Evolutionary conservation across 441 rosid genomes (phyloP), one percentile per base, ranked within the genome.

Genomic region (Daphne laureola): DNA sequence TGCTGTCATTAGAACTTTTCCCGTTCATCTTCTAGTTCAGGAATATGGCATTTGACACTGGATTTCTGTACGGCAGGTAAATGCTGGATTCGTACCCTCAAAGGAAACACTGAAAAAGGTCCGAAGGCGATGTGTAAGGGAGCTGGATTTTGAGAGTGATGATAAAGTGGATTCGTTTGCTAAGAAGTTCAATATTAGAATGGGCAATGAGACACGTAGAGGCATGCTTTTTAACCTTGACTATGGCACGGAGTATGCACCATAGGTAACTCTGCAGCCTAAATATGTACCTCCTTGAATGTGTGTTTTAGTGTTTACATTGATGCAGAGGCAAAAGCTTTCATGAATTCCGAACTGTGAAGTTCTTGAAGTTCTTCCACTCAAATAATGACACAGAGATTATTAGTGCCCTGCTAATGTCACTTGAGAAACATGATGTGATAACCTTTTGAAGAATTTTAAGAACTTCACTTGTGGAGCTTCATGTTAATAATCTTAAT

Each of bases 71-170:
- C 54, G 49, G 59, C 82, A 90, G 99, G 78, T 83, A 25, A 70
- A 61, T 13, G 84, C 78, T 58, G 97, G 97, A 67, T 90, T 82
- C 68, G 65, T 57, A 36, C 98, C 98, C 8, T 74, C 86, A 7
- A 93, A 80, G 76, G 96, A 78, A 62, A 77, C 68, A n/a, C 76
- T 93, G 51, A 89, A 80, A 74, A 89, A 79, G 75, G 63, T 80
- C 27, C 79, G 86, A 69, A 81, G 98, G 64, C 84, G 98, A 62
- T 83, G 98, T 51, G 49, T 67, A 13, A 75, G 98, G 55, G 93
- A 93, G 77, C 60, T 81, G 82, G 96, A 87, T 71, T 53, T 72
- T 43, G 95, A 85, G 59, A 72, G 71, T 45, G 70, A 87, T 73
- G 87, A 73, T 15, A 58, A 44, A 50, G 89, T 93, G 63, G 75